Evolutionary conservation across 805 yeast species (phyloP).

Genomic region (Saccharomycopsis sp.): DNA sequence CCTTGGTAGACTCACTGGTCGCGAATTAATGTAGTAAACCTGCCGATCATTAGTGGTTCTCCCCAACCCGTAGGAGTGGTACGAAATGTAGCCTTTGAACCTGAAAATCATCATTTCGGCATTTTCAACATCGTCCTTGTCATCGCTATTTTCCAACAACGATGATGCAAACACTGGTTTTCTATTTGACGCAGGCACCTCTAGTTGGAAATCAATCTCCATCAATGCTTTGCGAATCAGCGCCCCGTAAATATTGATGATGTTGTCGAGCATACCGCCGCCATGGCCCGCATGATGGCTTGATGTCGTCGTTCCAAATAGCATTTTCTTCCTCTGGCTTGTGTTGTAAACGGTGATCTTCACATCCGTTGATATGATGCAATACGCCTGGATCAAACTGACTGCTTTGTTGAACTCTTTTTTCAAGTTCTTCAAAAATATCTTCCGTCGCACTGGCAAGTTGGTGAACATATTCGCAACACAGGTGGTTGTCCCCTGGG

Average conservation of each 20-base stretch:
- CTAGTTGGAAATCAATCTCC: conserved; percentile 36
- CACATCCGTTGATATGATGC: conserved; percentile 48
- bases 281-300: too few species aligned
- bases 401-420: conserved; percentile 69
- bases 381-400: conserved; percentile 53
- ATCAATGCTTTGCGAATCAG: conserved; percentile 50
- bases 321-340: conserved; percentile 33
- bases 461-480: conserved; percentile 52
- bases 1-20: conserved; percentile 60
- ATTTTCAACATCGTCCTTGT: conserved; percentile 18
- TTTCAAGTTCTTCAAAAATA: conserved; percentile 55
- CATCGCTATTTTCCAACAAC: conserved; percentile 1
- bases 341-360: conserved; percentile 54
- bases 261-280: conserved; percentile 41
- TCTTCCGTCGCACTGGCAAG: conserved; percentile 77
- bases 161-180: not conserved
- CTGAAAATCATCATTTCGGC: conserved; percentile 28
- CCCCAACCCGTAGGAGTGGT: conserved; percentile 72
- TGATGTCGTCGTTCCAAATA: conserved; percentile 51
- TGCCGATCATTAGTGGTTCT: conserved; percentile 70
- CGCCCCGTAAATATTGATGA: conserved; percentile 64
- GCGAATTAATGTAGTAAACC: conserved; percentile 55
- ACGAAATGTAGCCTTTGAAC: conserved; percentile 60
- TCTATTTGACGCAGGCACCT: too few species aligned
- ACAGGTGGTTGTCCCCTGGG: conserved; percentile 59